Conservation (phyloP, 1,284 basidiomycete species). For the Ceratorhiza oryzae-sativae region DNA sequence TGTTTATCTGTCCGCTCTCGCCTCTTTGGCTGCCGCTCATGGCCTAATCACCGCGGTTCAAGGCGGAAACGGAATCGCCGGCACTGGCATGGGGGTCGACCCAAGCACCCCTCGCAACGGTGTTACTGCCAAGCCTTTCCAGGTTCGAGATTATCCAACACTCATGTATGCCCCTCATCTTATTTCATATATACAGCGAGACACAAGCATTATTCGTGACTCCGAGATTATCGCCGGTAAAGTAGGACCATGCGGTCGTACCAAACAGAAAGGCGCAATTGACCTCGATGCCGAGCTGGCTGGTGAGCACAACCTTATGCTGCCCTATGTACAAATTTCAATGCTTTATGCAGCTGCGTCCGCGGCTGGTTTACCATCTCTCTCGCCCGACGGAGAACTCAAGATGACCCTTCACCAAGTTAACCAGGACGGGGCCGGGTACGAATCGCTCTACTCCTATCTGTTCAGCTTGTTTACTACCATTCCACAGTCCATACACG, state of each 20-base stretch:
- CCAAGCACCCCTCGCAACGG: conserved; percentile 48
- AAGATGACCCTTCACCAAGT: conserved; percentile 33
- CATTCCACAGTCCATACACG: conserved; percentile 13
- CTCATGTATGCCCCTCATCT: neutral
- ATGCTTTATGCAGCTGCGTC: conserved; percentile 3
- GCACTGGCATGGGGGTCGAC: conserved; percentile 45
- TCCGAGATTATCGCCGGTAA: conserved; percentile 44
- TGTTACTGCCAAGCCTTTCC: conserved; percentile 44
- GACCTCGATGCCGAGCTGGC: conserved; percentile 45
- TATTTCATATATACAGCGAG: conserved; percentile 38
- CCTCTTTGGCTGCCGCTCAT: conserved; percentile 42
- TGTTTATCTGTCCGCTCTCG: conserved; percentile 30
- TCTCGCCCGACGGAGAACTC: conserved; percentile 3
- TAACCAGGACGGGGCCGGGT: conserved; percentile 35
- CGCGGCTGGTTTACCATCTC: conserved; percentile 8
- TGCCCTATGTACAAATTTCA: neutral
- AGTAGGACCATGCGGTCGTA: conserved; percentile 45
- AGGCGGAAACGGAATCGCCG: conserved; percentile 46
- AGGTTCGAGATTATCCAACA: conserved; percentile 40
- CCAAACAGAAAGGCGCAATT: conserved; percentile 45
- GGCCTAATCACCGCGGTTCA: conserved; percentile 45
- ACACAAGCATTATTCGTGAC: conserved; percentile 46
- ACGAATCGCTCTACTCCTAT: neutral
- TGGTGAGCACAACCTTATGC: conserved; percentile 23
- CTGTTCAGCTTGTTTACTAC: neutral